Evolutionary conservation across 2,329 filamentous ascomycete species (phyloP).

Genomic region (Teratosphaeria zuluensis): DNA sequence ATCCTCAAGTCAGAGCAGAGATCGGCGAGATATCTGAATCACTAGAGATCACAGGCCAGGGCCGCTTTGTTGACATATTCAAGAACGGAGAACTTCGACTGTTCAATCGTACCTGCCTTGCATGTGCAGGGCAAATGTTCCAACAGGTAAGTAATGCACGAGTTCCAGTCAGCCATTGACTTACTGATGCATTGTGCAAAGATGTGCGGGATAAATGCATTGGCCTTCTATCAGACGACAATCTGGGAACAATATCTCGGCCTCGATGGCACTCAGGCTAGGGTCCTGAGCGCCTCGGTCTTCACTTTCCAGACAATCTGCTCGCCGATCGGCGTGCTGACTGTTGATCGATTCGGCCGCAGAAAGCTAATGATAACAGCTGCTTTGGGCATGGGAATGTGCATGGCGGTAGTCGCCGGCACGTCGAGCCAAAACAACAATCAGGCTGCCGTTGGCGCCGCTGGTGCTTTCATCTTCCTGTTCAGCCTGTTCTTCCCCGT

Average conservation of each 20-base stretch:
- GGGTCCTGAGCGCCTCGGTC: conserved; percentile 11
- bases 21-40: conserved; percentile 54
- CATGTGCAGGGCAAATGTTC: conserved; percentile 2
- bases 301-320: conserved; percentile 12
- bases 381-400: conserved; percentile 12
- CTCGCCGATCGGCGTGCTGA: conserved; percentile 11
- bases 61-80: conserved; percentile 31
- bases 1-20: conserved; percentile 47
- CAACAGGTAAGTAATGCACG: not conserved
- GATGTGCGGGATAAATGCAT: conserved; percentile 2
- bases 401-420: conserved; percentile 12
- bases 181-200: too few species aligned
- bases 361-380: conserved; percentile 14
- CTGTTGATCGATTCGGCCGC: conserved; percentile 13
- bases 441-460: conserved; percentile 2
- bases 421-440: conserved; percentile 3
- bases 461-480: conserved; percentile 12
- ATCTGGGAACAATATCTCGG: conserved; percentile 13
- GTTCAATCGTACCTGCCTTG: conserved; percentile 5
- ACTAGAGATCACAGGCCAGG: conserved; percentile 29
- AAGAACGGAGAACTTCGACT: conserved; percentile 21
- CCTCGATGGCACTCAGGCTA: conserved; percentile 3
- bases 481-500: conserved; percentile 13
- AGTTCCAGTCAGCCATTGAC: not conserved
- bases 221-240: conserved; percentile 8